phyloP scores from a whole-genome alignment of 805 yeast genomes.

The Teunomyces pallodes region DNA sequence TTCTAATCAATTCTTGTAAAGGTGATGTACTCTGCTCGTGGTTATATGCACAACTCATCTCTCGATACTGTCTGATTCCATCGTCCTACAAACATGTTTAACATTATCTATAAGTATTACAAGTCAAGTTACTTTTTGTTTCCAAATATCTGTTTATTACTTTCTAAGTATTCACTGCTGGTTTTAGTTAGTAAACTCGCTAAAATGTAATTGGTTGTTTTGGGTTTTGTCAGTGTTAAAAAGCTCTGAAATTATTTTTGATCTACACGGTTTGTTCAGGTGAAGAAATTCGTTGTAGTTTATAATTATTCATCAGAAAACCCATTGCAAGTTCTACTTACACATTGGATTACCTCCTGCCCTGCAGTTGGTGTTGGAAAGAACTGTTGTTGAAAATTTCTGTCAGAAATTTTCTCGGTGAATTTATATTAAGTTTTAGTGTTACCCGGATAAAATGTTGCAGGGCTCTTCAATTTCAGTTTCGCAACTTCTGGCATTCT shows the following conservation, averaged over 20 bases:
- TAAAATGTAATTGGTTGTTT: neutral
- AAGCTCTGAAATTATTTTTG: constrained; percentile 59
- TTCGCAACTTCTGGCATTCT: neutral
- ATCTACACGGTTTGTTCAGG: constrained; percentile 61
- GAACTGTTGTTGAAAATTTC: neutral
- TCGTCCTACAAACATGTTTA: no score
- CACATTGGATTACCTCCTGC: neutral
- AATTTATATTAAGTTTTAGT: neutral
- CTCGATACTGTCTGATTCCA: neutral
- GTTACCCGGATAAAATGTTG: neutral
- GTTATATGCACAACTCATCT: constrained; percentile 2
- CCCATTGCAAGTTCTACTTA: neutral
- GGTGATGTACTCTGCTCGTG: neutral
- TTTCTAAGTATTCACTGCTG: constrained; percentile 3
- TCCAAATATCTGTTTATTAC: constrained; percentile 1
- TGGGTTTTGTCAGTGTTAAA: constrained; percentile 56
- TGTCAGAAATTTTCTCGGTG: neutral
- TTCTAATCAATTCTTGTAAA: neutral
- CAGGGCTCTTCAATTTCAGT: neutral
- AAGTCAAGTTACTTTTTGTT: neutral
- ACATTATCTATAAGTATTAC: neutral
- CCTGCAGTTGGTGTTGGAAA: neutral
- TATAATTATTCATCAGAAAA: constrained; percentile 30
- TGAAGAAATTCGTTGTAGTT: constrained; percentile 63
- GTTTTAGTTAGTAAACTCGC: constrained; percentile 5